These are phyloP conservation scores for Schoenoplectus triqueter DNA, from an alignment of 202 grass and related monocot genomes.

Conservation along the genomic window DNA sequence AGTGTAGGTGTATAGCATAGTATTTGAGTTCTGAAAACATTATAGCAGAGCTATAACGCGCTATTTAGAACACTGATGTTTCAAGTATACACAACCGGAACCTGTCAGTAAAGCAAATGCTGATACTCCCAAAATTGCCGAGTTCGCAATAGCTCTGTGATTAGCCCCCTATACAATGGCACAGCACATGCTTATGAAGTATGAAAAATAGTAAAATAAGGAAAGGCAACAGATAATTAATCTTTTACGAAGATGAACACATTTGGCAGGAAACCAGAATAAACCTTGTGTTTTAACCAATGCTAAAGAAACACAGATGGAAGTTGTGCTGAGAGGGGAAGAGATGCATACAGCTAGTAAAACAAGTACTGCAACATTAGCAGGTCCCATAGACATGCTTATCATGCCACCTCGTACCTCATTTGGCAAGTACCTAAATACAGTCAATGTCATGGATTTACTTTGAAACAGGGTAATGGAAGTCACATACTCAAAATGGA, in stretches of 20 bases:
- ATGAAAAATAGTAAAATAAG: not conserved
- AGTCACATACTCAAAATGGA: not conserved
- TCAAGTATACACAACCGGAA: slow-evolving; percentile 62
- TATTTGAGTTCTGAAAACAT: too few species aligned
- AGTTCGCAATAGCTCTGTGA: slow-evolving; percentile 56
- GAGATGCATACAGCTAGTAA: slow-evolving; percentile 56
- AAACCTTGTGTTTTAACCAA: not conserved
- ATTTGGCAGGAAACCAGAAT: not conserved
- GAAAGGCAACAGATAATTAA: not conserved
- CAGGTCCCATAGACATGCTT: slow-evolving; percentile 65
- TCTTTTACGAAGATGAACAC: not conserved
- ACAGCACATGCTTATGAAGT: slow-evolving; percentile 15
- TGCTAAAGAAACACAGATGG: not conserved
- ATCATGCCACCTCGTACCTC: slow-evolving; percentile 98
- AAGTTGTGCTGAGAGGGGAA: slow-evolving; percentile 8
- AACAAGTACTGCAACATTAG: slow-evolving; percentile 69
- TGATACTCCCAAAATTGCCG: slow-evolving; percentile 62
- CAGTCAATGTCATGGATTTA: not conserved
- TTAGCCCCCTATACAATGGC: slow-evolving; percentile 51
- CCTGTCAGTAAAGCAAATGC: slow-evolving; percentile 60
- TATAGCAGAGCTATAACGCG: too few species aligned
- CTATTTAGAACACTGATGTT: not conserved
- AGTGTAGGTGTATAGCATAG: too few species aligned
- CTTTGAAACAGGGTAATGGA: slow-evolving; percentile 13
- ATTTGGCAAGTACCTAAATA: slow-evolving; percentile 86